Base-by-base conservation (phyloP, 106 monocot genomes). In the Dendrobium huoshanense region DNA sequence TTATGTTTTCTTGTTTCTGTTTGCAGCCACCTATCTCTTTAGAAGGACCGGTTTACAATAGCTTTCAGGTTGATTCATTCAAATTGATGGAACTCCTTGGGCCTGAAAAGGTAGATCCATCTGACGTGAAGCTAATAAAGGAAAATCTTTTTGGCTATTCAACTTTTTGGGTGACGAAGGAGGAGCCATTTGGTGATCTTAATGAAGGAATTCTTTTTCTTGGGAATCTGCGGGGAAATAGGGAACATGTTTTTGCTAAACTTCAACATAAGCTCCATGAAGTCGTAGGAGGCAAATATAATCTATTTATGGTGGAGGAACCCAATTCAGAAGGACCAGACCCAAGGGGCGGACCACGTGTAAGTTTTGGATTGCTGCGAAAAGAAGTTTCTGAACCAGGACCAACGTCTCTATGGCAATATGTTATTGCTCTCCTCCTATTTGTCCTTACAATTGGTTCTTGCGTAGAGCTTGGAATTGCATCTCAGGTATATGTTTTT, bases 341-440 rank as follows among this genome's bases (percentile, higher is more conserved):
- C 74, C 97, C 97, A 72, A 92, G 92, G 78, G 97, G 97, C 75
- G 94, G 94, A 43, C 92, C 94, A 58, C 92, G 97, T 79, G 94
- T 94, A 37, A 94, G 97, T 82, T 98, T 98, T 83, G 97, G 97
- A 77, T 83, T 98, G 70, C 81, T 98, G 79, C 77, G 92, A 55
- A 98, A 91, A 81, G 97, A 98, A 83, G 97, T 98, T 85, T 98
- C 94, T 78, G 97, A 98, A 78, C 94, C 97, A 68, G 94, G 90
- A 67, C 88, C 92, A 9, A 98, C 97, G 79, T 87, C 94, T 45
- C 89, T 98, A 20, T 94, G 94, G 94, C 97, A 98, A 82, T 98
- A 98, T 86, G 94, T 98, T 29, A 98, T 98, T 55, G 89, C 97
- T 64, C 83, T 94, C 22, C 81, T 98, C 75, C 92, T 98, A 73